Evolutionary conservation across 1,139 yeast species (phyloP).

Genomic region (Zygoascus meyerae): DNA sequence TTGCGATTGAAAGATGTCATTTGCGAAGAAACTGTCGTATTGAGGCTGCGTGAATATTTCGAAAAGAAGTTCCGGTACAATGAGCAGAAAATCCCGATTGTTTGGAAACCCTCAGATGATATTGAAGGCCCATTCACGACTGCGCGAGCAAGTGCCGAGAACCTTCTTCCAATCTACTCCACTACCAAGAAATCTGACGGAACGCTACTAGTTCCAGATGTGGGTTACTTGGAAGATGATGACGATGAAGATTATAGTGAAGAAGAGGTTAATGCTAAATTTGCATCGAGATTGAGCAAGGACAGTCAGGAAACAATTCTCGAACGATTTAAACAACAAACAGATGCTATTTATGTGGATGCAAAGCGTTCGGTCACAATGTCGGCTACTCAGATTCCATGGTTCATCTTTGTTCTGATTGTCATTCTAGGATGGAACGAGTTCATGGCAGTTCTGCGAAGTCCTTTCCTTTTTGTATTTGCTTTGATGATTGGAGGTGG

Average conservation of each 20-base stretch:
- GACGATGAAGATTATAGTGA: slow-evolving; percentile 26
- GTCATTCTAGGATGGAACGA: slow-evolving; percentile 92
- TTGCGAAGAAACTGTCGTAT: slow-evolving; percentile 32
- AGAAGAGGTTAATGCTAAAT: slow-evolving; percentile 43
- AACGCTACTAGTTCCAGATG: slow-evolving; percentile 53
- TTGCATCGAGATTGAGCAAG: slow-evolving; percentile 47
- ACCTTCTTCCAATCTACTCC: slow-evolving; percentile 54
- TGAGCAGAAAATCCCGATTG: slow-evolving; percentile 70
- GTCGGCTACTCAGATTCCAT: slow-evolving; percentile 65
- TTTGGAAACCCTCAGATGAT: slow-evolving; percentile 72
- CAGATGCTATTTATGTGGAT: slow-evolving; percentile 78
- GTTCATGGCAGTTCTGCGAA: slow-evolving; percentile 78
- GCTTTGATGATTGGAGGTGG: slow-evolving; percentile 55
- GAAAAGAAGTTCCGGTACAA: slow-evolving; percentile 83
- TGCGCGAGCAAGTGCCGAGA: slow-evolving; percentile 54
- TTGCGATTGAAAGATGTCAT: slow-evolving; percentile 50
- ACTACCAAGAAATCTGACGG: slow-evolving; percentile 51
- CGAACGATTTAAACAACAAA: slow-evolving; percentile 63
- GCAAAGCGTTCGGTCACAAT: slow-evolving; percentile 45
- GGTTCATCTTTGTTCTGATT: slow-evolving; percentile 68
- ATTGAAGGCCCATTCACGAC: slow-evolving; percentile 58
- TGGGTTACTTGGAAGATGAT: slow-evolving; percentile 38
- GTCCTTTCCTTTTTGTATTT: slow-evolving; percentile 64
- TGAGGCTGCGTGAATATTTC: slow-evolving; percentile 46
- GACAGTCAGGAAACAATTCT: slow-evolving; percentile 53